These are phyloP conservation scores for Lophiostoma macrostomum DNA, from an alignment of 495 filamentous ascomycete genomes.

Conservation along the genomic window DNA sequence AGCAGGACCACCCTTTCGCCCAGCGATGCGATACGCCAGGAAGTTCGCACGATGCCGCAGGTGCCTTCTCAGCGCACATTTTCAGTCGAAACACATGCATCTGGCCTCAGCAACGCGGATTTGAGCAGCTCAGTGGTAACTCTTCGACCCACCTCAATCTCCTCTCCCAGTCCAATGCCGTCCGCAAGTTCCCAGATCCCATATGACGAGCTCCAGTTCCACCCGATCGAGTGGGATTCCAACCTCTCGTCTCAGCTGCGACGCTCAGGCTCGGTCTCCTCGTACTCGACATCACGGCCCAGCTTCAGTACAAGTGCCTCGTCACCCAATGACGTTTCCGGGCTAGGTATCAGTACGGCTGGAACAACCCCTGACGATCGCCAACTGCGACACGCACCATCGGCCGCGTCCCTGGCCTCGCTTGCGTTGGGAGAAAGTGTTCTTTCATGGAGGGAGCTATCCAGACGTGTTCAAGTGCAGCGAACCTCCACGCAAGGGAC, in stretches of 20 bases:
- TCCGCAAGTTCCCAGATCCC: constrained; percentile 16
- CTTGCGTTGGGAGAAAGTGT: constrained; percentile 11
- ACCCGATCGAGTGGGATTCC: constrained; percentile 8
- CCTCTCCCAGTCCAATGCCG: not conserved
- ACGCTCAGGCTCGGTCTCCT: constrained; percentile 14
- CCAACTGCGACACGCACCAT: not conserved
- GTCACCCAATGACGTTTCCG: no score
- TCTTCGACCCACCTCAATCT: not conserved
- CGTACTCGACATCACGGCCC: constrained; percentile 1
- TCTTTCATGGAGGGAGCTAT: constrained; percentile 16
- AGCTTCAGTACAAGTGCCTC: constrained; percentile 11
- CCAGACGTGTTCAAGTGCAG: constrained; percentile 14
- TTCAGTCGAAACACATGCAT: constrained; percentile 13
- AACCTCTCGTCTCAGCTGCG: not conserved
- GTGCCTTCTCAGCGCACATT: constrained; percentile 18
- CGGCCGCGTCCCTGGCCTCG: constrained; percentile 1
- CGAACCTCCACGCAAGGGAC: constrained; percentile 1
- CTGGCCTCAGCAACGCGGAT: not conserved
- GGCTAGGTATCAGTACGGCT: constrained; percentile 5
- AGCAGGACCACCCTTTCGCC: constrained; percentile 20
- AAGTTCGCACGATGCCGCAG: constrained; percentile 14
- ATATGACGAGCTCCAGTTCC: constrained; percentile 2
- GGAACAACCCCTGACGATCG: constrained; percentile 19
- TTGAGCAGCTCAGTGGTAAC: constrained; percentile 14
- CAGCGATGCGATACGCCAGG: constrained; percentile 16